These are phyloP conservation scores for Posidonia australis DNA, from an alignment of 106 monocot genomes.

Conservation along the genomic window DNA sequence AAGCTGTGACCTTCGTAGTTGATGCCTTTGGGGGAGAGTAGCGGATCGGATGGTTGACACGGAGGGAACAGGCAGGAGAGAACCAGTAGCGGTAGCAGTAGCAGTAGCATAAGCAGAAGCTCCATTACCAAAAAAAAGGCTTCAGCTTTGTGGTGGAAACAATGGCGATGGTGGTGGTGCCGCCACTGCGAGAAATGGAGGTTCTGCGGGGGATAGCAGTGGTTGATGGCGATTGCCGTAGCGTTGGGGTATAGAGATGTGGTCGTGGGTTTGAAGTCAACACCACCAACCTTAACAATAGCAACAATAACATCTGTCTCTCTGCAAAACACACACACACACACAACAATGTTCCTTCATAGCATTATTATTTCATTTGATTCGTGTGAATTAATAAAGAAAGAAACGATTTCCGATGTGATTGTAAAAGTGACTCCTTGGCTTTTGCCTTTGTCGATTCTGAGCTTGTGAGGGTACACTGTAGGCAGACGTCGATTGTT, in stretches of 20 bases:
- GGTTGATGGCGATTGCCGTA: background rate
- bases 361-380: no score
- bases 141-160: background rate
- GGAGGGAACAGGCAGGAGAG: background rate
- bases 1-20: slow-evolving; percentile 76
- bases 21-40: slow-evolving; percentile 76
- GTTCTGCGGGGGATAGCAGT: background rate
- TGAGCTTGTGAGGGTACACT: no score
- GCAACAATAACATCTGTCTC: no score
- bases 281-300: background rate
- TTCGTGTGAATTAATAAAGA: no score
- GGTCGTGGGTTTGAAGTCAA: background rate
- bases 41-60: slow-evolving; percentile 31
- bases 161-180: no score
- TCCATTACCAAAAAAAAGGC: background rate
- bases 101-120: background rate
- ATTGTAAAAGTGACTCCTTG: no score
- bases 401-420: no score
- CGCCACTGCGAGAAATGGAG: background rate
- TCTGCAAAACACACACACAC: no score
- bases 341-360: no score
- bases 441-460: no score
- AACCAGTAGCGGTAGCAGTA: background rate
- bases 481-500: no score
- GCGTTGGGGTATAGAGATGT: background rate